These are phyloP conservation scores for Fusarium beomiforme DNA, from an alignment of 2,329 filamentous ascomycete genomes.

Conservation along the genomic window DNA sequence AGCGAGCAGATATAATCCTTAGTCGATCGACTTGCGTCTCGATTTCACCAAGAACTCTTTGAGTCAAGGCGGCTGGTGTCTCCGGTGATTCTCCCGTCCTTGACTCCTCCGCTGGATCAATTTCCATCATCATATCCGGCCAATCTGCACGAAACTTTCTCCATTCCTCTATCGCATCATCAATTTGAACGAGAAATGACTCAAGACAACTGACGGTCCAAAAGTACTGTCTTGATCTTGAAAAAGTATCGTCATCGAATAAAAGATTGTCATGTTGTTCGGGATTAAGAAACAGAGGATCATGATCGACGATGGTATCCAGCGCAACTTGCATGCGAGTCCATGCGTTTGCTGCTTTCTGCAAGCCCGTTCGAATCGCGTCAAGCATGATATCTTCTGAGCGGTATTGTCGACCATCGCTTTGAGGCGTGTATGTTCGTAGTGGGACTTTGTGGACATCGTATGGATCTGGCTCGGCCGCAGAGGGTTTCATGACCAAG, in stretches of 20 bases:
- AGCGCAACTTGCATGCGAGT: not conserved
- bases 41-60: not conserved
- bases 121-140: not conserved
- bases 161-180: constrained; percentile 1
- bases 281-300: not conserved
- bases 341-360: not conserved
- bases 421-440: not conserved
- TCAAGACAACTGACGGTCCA: constrained; percentile 4
- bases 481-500: not conserved
- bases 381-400: not conserved
- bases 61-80: not conserved
- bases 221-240: not conserved
- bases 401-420: not conserved
- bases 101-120: not conserved
- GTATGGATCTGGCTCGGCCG: not conserved
- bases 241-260: constrained; percentile 4
- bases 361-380: not conserved
- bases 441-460: not conserved
- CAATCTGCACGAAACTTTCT: not conserved
- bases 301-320: not conserved
- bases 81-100: not conserved
- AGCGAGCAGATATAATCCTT: not conserved
- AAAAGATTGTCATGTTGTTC: not conserved
- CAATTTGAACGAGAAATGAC: not conserved
- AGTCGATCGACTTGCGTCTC: not conserved